Evolutionary conservation across 2,329 filamentous ascomycete species (phyloP).

Genomic region (Stachybotrys chartarum): DNA sequence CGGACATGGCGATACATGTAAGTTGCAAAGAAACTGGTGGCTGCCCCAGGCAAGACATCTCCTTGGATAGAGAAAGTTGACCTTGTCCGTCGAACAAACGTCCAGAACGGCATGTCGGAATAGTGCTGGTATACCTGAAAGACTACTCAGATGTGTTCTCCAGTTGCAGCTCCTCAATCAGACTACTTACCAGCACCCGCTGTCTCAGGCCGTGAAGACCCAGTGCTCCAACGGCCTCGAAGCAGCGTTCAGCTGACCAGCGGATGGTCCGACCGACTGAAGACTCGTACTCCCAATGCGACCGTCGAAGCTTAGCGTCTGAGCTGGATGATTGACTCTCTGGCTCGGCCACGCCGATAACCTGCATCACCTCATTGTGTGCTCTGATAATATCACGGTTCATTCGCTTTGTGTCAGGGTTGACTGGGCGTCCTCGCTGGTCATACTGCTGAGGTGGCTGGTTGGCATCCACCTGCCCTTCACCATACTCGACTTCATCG

Average conservation of each 20-base stretch:
- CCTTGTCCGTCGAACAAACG: conserved; percentile 25
- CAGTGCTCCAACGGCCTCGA: conserved; percentile 40
- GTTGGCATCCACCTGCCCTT: conserved; percentile 32
- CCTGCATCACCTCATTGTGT: conserved; percentile 57
- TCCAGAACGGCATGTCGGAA: conserved; percentile 39
- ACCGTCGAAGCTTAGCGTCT: conserved; percentile 31
- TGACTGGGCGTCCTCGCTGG: conserved; percentile 47
- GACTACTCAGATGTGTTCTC: conserved; percentile 4
- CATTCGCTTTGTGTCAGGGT: conserved; percentile 45
- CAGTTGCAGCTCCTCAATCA: not conserved
- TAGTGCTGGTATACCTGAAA: conserved; percentile 44
- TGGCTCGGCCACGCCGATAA: conserved; percentile 55
- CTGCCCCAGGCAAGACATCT: conserved; percentile 24
- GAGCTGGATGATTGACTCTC: conserved; percentile 35
- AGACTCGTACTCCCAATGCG: conserved; percentile 41
- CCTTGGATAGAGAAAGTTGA: conserved; percentile 20
- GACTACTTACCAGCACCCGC: conserved; percentile 39
- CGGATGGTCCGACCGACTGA: conserved; percentile 32
- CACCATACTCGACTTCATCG: conserved; percentile 46
- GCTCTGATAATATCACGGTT: conserved; percentile 51
- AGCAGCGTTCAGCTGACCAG: conserved; percentile 22
- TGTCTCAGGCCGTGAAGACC: conserved; percentile 46
- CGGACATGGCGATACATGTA: not conserved
- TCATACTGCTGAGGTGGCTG: conserved; percentile 44
- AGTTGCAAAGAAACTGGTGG: conserved; percentile 16